Base-by-base conservation (phyloP, 2,329 filamentous ascomycete genomes). In the Aspergillus tanneri region DNA sequence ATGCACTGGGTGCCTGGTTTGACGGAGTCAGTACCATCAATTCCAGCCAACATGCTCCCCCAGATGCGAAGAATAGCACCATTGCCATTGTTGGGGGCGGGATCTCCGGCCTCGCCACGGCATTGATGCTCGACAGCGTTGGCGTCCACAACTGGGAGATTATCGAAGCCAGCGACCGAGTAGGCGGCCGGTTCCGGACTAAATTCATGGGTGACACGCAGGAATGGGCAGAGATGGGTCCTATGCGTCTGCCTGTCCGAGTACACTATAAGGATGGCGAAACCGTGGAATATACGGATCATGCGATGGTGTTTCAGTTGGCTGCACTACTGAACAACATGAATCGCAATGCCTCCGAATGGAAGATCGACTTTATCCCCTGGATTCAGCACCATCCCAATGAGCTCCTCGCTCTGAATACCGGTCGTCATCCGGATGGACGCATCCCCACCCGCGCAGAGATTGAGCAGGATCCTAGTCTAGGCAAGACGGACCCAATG, bases 71-170 rank as follows among this genome's bases (percentile, higher is more conserved):
- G 25, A 58, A 58, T 35, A 50, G 51, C 8, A 50, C 49, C 1
- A 57, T 67, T 24, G 64, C 75, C 9, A 61, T 61, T 23, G 44
- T 61, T 4, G 57, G 58, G 6, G 57, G 46, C 2, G 56, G 58
- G 1, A 58, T 61, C 56, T 75, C 76, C 34, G 74, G 75, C 32
- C 69, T 73, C 27, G 66, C 71, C 18, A 75, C 73, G 3, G 72
- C 69, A 2, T 49, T 75, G 19, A 66, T 75, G 49, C 68, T 75
- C 3, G 67, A 74, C 43, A 69, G 65, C 14, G 67, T 73, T 4
- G 72, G 73, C 1, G 51, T 76, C 11, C 66, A 68, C 11, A 73
- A 75, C 43, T 71, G 72, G 71, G 68, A 72, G 44, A 70, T 76
- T 0, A 56, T 76, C 2, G 73, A 76, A 58, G 71, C 72, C 0